Base-by-base conservation (phyloP, 306 rosid species). In the Gynostemma pentaphyllum region DNA sequence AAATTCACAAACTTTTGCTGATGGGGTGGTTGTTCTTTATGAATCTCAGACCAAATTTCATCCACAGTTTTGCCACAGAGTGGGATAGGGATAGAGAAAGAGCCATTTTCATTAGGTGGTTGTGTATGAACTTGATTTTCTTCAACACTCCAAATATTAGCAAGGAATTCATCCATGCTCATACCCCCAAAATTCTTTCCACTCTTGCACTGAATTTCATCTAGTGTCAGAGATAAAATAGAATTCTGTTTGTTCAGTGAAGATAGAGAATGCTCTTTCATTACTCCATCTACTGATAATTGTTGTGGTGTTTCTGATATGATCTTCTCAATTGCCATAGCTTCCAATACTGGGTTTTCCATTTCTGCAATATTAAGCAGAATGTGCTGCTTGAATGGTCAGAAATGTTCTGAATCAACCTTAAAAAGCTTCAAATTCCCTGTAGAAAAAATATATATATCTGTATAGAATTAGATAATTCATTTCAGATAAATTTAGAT, bases 161-260 rank as follows among this genome's bases (percentile, higher is more conserved):
- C 70, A 0, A 88, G 72, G 76, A 88, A 83, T 60, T 88, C 88
- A 60, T 88, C 94, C 86, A 81, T 85, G 85, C 64, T 85, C 77
- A 85, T 78, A 22, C 89, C 76, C 18, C 84, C 89, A 8, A 79
- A 77, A 41, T 53, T 70, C 78, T 66, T 82, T 5, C 87, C 79
- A 48, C 80, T 79, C 68, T 74, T 81, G 82, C 68, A 49, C 66
- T 79, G 78, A 64, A 83, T 78, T 65, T 88, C 86, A 26, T 83
- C 90, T 12, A 88, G 56, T 24, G 83, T 75, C 0, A 79, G 85
- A 1, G 81, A 61, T 22, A 77, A 74, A 28, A 77, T 59, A 34
- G 87, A 79, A 46, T 61, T 75, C 13, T 74, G 75, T 59, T 74
- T 73, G 62, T 10, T 74, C 18, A 51, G 14, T 14, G 79, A 65